Base-by-base conservation (phyloP, 2,329 filamentous ascomycete species). In the Botrytis fabae region DNA sequence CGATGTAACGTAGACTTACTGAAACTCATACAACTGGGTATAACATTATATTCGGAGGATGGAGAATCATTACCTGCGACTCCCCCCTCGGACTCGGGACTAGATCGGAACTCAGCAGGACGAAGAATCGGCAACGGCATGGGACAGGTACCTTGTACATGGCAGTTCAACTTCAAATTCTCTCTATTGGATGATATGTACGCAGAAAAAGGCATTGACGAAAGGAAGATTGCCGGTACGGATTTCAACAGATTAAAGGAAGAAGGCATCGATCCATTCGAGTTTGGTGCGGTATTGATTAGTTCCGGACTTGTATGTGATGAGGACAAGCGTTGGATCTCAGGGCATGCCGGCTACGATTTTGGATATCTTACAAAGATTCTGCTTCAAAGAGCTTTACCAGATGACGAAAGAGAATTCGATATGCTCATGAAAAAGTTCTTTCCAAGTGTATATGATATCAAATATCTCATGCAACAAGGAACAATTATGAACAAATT, bases 121-220 rank as follows among this genome's bases (percentile, higher is more conserved):
- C 78, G 79, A 73, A 79, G 78, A 40, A 87, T 88, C 76, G 83
- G 85, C 75, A 86, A 85, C 51, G 77, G 75, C 73, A 79, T 78
- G 71, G 76, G 78, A 65, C 86, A 88, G 66, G 90, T 94, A 74
- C 95, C 93, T 25, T 97, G 93, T 81, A 97, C 95, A 28, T 99
- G 96, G 96, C 95, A 98, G 78, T 99, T 99, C 87, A 98, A 99
- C 86, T 99, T 99, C 84, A 92, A 95, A 78, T 99, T 98, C 83
- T 96, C 94, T 1, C 87, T 98, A 16, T 93, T 96, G 77, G 90
- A 95, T 57, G 96, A 99, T 83, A 99, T 99, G 96, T 98, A 97
- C 84, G 96, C 97, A 76, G 92, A 97, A 81, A 92, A 94, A 73
- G 98, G 94, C 25, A 98, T 98, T 77, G 92, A 96, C 76, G 94